phyloP scores from a whole-genome alignment of 2,329 filamentous ascomycete species.

The Paecilomyces formosus region DNA sequence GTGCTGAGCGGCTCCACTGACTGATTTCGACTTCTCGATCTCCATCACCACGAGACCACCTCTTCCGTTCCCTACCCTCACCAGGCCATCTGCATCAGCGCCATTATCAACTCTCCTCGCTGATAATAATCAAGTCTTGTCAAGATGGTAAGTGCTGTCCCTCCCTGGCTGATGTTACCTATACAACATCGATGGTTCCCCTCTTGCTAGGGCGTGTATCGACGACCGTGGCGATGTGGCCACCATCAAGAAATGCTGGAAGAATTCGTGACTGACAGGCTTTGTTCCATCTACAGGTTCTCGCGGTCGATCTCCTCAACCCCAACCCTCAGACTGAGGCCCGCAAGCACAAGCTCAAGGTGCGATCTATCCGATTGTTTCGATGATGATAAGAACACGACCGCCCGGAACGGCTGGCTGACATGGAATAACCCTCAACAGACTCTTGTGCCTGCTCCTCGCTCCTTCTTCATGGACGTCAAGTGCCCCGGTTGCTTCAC shows the following conservation, averaged over 20 bases:
- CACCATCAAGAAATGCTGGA: slow-evolving; percentile 5
- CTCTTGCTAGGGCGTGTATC: not conserved
- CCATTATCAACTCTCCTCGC: slow-evolving; percentile 29
- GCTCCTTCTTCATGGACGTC: slow-evolving; percentile 99
- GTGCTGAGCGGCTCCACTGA: slow-evolving; percentile 15
- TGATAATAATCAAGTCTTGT: slow-evolving; percentile 34
- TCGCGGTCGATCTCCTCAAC: slow-evolving; percentile 99
- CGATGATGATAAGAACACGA: slow-evolving; percentile 3
- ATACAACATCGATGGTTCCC: not conserved
- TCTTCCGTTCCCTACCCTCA: slow-evolving; percentile 23
- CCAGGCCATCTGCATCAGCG: slow-evolving; percentile 37
- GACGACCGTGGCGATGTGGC: slow-evolving; percentile 5
- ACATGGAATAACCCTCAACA: slow-evolving; percentile 27
- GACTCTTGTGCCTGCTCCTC: slow-evolving; percentile 90
- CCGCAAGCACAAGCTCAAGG: slow-evolving; percentile 99
- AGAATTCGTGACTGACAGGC: slow-evolving; percentile 13
- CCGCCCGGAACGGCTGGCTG: not conserved
- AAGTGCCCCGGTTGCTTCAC: slow-evolving; percentile 99
- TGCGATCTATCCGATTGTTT: slow-evolving; percentile 41
- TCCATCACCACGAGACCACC: slow-evolving; percentile 26
- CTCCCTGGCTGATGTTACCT: not conserved
- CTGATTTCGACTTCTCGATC: slow-evolving; percentile 24
- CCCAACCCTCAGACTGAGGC: slow-evolving; percentile 95
- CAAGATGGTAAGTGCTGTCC: slow-evolving; percentile 34
- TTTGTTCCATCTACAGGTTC: slow-evolving; percentile 60